These are phyloP conservation scores for Fereydounia khargensis DNA, from an alignment of 1,284 basidiomycete genomes.

Conservation along the genomic window DNA sequence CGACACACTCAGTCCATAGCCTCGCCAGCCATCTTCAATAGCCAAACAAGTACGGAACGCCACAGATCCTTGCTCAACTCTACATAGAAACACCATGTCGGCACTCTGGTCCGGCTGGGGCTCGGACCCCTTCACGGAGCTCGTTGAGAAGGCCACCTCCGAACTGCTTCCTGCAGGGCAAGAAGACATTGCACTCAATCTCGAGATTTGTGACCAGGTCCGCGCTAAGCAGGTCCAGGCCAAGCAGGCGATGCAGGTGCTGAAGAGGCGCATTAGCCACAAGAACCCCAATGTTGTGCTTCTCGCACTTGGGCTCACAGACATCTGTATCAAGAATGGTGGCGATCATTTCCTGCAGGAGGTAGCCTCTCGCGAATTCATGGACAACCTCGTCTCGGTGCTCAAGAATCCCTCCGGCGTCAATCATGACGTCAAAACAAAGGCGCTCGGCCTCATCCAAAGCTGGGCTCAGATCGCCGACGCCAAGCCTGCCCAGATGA, in stretches of 20 bases:
- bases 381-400: conserved; percentile 84
- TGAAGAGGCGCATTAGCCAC: conserved; percentile 83
- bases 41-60: too few species aligned
- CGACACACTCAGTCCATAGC: neutral
- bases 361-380: conserved; percentile 74
- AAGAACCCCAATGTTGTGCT: conserved; percentile 96
- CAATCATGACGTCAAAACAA: conserved; percentile 79
- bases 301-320: conserved; percentile 76
- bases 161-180: conserved; percentile 70
- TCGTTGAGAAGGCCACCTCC: conserved; percentile 78
- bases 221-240: conserved; percentile 83
- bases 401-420: conserved; percentile 65
- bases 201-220: conserved; percentile 93
- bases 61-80: too few species aligned
- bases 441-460: conserved; percentile 77
- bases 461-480: conserved; percentile 91
- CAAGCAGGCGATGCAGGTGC: conserved; percentile 80
- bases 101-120: conserved; percentile 43
- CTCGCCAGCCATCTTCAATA: neutral
- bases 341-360: conserved; percentile 79
- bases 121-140: conserved; percentile 46
- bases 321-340: conserved; percentile 95
- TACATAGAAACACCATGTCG: conserved; percentile 36
- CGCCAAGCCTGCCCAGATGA: conserved; percentile 66
- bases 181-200: conserved; percentile 88